These are phyloP conservation scores for Murraya koenigii DNA, from an alignment of 345 rosid genomes.

Conservation along the genomic window DNA sequence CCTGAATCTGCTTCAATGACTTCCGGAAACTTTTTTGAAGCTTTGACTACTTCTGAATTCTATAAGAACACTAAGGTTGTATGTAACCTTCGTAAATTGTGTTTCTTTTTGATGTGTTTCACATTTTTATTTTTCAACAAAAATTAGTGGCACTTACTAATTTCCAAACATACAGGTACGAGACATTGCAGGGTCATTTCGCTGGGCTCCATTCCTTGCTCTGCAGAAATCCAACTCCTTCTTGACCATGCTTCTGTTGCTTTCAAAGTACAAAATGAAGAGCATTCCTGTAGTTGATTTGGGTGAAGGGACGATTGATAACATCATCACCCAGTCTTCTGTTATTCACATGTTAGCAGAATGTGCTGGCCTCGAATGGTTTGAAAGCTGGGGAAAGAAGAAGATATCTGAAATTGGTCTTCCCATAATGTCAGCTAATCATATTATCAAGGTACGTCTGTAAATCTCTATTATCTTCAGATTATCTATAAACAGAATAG, in stretches of 20 bases:
- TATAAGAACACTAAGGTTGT: slow-evolving; percentile 81
- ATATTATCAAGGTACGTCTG: slow-evolving; percentile 55
- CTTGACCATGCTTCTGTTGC: slow-evolving; percentile 87
- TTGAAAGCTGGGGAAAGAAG: slow-evolving; percentile 91
- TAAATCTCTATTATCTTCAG: neutral
- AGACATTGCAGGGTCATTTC: slow-evolving; percentile 95
- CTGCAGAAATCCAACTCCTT: slow-evolving; percentile 87
- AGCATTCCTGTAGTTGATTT: slow-evolving; percentile 86
- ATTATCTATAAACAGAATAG: neutral
- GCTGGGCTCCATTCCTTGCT: slow-evolving; percentile 99
- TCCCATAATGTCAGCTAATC: slow-evolving; percentile 54
- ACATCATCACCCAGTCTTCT: slow-evolving; percentile 87
- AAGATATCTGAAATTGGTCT: slow-evolving; percentile 86
- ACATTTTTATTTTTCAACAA: neutral
- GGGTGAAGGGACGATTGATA: slow-evolving; percentile 74
- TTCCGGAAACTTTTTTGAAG: slow-evolving; percentile 85
- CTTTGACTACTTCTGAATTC: slow-evolving; percentile 71
- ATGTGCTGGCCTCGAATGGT: slow-evolving; percentile 93
- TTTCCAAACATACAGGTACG: slow-evolving; percentile 55
- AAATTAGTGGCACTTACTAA: slow-evolving; percentile 4
- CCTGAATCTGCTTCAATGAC: slow-evolving; percentile 80
- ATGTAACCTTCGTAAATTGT: neutral
- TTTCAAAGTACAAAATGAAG: slow-evolving; percentile 98
- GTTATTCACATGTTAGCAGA: slow-evolving; percentile 98
- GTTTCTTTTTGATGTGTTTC: slow-evolving; percentile 2